Evolutionary conservation across 371 early-diverging fungal species (phyloP).

Genomic region (Catenaria anguillulae): DNA sequence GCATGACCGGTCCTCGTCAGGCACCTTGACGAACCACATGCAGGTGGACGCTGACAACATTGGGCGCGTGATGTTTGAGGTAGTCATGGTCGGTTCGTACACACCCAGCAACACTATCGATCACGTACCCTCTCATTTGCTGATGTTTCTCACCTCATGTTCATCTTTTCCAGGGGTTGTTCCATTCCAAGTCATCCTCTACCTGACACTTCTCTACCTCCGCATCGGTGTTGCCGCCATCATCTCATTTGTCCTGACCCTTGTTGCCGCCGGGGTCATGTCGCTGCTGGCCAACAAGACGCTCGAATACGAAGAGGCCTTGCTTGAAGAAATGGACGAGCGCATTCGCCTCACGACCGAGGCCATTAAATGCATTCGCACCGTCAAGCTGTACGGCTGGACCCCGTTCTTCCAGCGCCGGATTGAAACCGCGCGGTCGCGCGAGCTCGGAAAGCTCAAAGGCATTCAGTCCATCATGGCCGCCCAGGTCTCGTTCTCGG

Average conservation of each 20-base stretch:
- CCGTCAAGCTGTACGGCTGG: slow-evolving; percentile 64
- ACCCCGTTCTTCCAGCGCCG: background rate
- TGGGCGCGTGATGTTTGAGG: background rate
- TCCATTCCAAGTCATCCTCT: no score
- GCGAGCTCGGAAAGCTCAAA: background rate
- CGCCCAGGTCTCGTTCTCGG: slow-evolving; percentile 40
- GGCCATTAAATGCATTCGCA: slow-evolving; percentile 77
- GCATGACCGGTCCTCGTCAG: background rate
- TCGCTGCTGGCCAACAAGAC: background rate
- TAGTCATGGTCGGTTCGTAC: background rate
- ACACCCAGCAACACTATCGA: slow-evolving; percentile 49
- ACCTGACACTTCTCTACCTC: background rate
- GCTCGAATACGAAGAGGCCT: slow-evolving; percentile 45
- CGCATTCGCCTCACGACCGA: background rate
- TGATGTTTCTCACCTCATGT: background rate
- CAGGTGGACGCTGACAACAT: background rate
- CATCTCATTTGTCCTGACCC: background rate
- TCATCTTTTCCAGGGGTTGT: background rate
- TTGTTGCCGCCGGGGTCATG: no score
- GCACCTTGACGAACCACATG: background rate
- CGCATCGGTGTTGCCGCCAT: background rate
- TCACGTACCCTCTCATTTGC: slow-evolving; percentile 57
- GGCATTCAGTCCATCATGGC: slow-evolving; percentile 27
- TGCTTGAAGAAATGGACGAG: slow-evolving; percentile 66
- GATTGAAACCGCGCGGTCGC: background rate